These are phyloP conservation scores for Hypoxylon cercidicola DNA, from an alignment of 495 filamentous ascomycete species.

Conservation along the genomic window DNA sequence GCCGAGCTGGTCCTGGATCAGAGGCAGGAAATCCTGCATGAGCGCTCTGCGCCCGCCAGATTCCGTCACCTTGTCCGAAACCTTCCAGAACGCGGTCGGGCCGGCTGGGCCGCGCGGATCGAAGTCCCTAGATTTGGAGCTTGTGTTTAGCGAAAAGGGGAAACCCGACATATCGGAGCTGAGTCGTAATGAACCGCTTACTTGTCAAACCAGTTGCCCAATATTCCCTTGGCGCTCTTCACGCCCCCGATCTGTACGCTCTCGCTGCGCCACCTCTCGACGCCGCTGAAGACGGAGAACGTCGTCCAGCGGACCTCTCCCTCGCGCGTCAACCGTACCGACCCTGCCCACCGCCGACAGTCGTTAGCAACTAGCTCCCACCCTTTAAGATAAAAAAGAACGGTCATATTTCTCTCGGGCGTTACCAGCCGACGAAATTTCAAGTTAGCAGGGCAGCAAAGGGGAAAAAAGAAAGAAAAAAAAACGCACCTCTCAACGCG, in stretches of 20 bases:
- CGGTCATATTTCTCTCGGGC: too few relatives aligned
- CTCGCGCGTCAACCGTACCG: conserved; percentile 65
- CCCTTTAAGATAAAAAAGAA: too few relatives aligned
- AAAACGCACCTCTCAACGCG: conserved; percentile 53
- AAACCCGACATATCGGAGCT: too few relatives aligned
- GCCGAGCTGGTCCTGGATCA: conserved; percentile 29
- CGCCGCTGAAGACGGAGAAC: conserved; percentile 67
- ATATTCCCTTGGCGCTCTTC: conserved; percentile 64
- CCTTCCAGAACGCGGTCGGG: conserved; percentile 76
- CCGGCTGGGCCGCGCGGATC: conserved; percentile 69
- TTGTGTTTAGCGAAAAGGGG: background rate
- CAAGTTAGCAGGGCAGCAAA: background rate
- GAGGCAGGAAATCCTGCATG: conserved; percentile 24
- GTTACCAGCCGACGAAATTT: too few relatives aligned
- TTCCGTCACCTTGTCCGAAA: conserved; percentile 52
- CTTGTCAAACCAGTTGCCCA: conserved; percentile 77
- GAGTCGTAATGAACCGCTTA: too few relatives aligned
- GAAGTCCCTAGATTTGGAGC: conserved; percentile 55
- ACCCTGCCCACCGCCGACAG: conserved; percentile 49
- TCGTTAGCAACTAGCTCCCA: conserved; percentile 28
- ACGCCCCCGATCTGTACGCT: conserved; percentile 71
- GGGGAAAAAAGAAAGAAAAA: too few relatives aligned
- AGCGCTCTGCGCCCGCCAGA: conserved; percentile 18
- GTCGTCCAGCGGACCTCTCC: conserved; percentile 76
- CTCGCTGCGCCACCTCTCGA: conserved; percentile 73